Evolutionary conservation across 192 early-diverging fungal genomes (phyloP), one percentile per base, ranked within the genome.

Genomic region (Backusella macrospora): DNA sequence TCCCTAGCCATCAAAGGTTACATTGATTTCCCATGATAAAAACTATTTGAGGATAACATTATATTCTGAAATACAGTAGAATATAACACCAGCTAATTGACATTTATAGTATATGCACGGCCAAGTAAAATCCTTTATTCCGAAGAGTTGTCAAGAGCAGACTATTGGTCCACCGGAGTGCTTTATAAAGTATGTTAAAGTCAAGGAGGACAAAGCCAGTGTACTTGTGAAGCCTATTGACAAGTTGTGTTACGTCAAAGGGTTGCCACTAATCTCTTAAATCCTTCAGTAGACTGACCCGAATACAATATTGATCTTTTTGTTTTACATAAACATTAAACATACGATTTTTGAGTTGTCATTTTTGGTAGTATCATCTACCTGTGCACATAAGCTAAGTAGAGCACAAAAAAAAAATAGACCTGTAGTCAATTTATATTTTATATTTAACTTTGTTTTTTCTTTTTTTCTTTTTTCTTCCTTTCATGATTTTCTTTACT

Each of bases 301-400:
- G 3, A 59, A 59, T 12, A 59, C 4, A 9, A 59, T 59, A 59
- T 23, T 13, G 52, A 23, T 8, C 13, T 55, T 59, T 59, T 59
- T 59, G 52, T 59, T 59, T 59, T 59, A 26, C 52, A 59, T 59
- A 59, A 59, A 59, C 21, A 59, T 59, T 59, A 59, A 59, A 59
- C 52, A 59, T 55, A 55, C 52, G 52, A 55, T 18, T 55, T 55
- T 55, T 55, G 52, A 23, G 21, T 55, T 55, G 52, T 55, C 52
- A 55, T 55, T 55, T 55, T 55, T 55, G 52, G 52, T 55, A 26
- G 52, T 55, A 55, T 55, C 52, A 55, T 55, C 2, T 55, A 55
- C 52, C 52, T 55, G 52, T 55, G 49, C 49, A 55, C 49, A 55
- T 21, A 55, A 55, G 18, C 21, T 55, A 23, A 0, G 49, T 55